Base-by-base conservation (phyloP, 2,329 filamentous ascomycete species). In the Alternaria consortialis region DNA sequence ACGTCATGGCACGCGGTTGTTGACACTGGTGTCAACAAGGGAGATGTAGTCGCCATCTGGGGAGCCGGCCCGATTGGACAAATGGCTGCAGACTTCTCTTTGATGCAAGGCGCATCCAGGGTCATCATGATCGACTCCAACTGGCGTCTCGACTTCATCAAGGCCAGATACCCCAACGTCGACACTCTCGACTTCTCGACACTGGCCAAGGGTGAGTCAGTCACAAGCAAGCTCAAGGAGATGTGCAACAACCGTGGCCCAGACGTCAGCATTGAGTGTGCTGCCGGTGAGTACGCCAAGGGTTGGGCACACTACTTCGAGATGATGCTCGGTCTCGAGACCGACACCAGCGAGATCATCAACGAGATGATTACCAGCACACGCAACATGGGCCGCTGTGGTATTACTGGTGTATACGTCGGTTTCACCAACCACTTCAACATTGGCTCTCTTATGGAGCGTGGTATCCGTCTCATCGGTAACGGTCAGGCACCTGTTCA, bases 61-160 rank as follows among this genome's bases (percentile, higher is more conserved):
- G 93, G 92, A n/a, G 91, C 90, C 0, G 93, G 93, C 0, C 93
- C 92, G 0, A 91, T 97, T 53, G 93, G 93, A 0, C 91, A 92
- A 54, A 96, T 94, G 80, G 87, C 85, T 2, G 91, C 89, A 1
- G 83, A 88, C 40, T 89, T 88, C 75, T 81, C 89, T 0, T 83
- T 92, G 57, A 80, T 87, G n/a, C 88, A 93, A 56, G 91, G 91
- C 8, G 93, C 93, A 0, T 85, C 81, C 46, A 86, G 91, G 62
- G 85, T 97, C 63, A 94, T 96, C 68, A 86, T 94, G 63, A 89
- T 97, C 66, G 93, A 97, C 74, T 87, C 86, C 4, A 91, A 88
- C 50, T 88, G 87, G 79, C 85, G 93, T 1, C 82, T 96, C 5
- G 87, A 90, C 3, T 92, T 85, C 66, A 79, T 94, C 58, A 87